Evolutionary conservation across 768 basidiomycete species (phyloP).

Genomic region (Termitomyces sp.): DNA sequence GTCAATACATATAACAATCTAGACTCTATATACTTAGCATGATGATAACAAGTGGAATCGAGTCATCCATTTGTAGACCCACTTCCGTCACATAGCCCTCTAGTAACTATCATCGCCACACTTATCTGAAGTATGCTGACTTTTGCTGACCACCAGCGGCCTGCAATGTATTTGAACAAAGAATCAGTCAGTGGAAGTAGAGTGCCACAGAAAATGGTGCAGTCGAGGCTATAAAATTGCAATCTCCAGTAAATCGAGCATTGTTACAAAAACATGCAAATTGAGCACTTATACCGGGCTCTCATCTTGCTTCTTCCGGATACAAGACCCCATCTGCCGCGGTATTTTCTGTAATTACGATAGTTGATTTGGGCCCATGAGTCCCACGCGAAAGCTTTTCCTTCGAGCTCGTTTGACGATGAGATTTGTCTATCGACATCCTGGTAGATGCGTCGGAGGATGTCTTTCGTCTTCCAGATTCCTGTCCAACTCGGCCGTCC

Average conservation of each 20-base stretch:
- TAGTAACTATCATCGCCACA: too few relatives aligned
- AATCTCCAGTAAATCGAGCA: neutral
- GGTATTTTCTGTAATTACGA: neutral
- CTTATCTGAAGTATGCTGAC: neutral
- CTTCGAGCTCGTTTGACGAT: neutral
- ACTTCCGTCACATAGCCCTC: too few relatives aligned
- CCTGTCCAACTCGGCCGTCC: slow-evolving; percentile 50
- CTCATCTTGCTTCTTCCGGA: neutral
- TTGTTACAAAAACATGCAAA: neutral
- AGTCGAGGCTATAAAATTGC: neutral
- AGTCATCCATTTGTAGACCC: too few relatives aligned
- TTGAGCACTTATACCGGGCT: neutral
- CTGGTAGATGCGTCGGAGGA: neutral
- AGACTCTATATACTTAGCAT: too few relatives aligned
- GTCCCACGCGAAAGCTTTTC: neutral
- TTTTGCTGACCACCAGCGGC: neutral
- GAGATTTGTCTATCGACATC: neutral
- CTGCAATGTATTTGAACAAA: neutral
- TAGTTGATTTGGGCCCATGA: neutral
- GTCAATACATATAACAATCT: too few relatives aligned
- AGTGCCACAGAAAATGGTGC: neutral
- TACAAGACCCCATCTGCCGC: neutral
- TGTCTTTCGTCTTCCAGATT: slow-evolving; percentile 23
- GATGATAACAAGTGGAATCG: too few relatives aligned
- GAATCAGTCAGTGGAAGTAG: neutral